Conservation (phyloP, 306 rosid species). For the Medicago lupulina region DNA sequence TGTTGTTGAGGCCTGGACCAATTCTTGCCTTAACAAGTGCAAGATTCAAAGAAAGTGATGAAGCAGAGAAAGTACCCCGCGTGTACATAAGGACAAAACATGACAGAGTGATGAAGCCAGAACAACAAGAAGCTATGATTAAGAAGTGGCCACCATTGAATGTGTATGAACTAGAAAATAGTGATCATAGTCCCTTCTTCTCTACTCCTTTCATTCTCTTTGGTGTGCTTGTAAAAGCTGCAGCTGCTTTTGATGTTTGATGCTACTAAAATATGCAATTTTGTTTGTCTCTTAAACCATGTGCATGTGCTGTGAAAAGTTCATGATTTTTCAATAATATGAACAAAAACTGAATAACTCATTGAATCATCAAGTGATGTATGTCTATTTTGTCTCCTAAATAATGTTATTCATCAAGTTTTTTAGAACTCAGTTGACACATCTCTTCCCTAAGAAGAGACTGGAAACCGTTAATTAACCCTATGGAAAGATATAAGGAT, state of each 20-base stretch:
- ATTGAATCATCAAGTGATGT: too few species aligned
- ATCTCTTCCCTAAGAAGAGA: too few species aligned
- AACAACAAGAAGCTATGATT: constrained; percentile 84
- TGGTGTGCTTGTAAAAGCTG: constrained; percentile 75
- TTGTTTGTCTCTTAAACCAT: not conserved
- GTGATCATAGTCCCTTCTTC: constrained; percentile 86
- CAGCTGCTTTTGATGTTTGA: constrained; percentile 57
- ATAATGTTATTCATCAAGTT: too few species aligned
- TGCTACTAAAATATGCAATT: constrained; percentile 33
- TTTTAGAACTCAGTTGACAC: too few species aligned
- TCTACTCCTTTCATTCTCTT: constrained; percentile 81
- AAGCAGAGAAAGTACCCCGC: constrained; percentile 62
- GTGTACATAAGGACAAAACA: constrained; percentile 72
- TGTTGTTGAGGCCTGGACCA: constrained; percentile 87
- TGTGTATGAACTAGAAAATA: constrained; percentile 71
- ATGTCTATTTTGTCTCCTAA: too few species aligned
- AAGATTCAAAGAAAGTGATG: constrained; percentile 42
- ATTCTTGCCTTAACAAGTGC: constrained; percentile 61
- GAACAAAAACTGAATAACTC: too few species aligned
- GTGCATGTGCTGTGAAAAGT: constrained; percentile 19
- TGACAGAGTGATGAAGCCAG: constrained; percentile 69
- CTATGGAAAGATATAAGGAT: too few species aligned
- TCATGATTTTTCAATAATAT: not conserved
- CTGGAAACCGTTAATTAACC: too few species aligned
- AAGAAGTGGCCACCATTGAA: constrained; percentile 73